phyloP scores from a whole-genome alignment of 2,329 filamentous ascomycete genomes.

The Ascomycota sp. region DNA sequence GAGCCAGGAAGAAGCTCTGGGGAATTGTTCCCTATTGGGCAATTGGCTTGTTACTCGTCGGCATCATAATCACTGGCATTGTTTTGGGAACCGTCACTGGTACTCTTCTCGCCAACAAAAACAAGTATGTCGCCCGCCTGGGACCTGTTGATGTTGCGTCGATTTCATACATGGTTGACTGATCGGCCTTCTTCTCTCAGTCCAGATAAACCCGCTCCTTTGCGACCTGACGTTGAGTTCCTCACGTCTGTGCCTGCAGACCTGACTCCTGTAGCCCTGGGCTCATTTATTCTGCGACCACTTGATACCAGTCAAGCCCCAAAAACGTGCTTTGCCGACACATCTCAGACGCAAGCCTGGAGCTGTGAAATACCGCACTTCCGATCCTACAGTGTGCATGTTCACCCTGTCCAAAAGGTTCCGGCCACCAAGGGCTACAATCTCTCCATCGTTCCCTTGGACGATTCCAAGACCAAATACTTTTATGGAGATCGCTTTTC shows the following conservation, averaged over 20 bases:
- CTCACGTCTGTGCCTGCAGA: conserved; percentile 26
- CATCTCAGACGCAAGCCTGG: conserved; percentile 35
- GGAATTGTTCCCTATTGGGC: conserved; percentile 41
- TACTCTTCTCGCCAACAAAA: conserved; percentile 5
- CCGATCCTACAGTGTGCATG: conserved; percentile 20
- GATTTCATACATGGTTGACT: no score
- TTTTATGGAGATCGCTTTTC: conserved; percentile 23
- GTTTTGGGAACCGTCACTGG: conserved; percentile 31
- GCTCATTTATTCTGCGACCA: conserved; percentile 32
- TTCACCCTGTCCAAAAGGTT: conserved; percentile 11
- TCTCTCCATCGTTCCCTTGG: conserved; percentile 16
- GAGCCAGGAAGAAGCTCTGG: conserved; percentile 31
- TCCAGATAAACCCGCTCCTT: no score
- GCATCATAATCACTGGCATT: conserved; percentile 28
- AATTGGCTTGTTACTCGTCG: conserved; percentile 24
- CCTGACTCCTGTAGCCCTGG: conserved; percentile 29
- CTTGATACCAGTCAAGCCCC: conserved; percentile 25
- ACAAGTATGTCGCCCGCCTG: background rate
- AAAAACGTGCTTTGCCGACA: conserved; percentile 33
- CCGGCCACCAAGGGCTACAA: conserved; percentile 17
- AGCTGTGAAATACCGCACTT: conserved; percentile 30
- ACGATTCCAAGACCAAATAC: conserved; percentile 17
- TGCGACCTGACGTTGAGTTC: conserved; percentile 22
- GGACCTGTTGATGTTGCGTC: no score
- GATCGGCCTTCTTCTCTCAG: no score